These are phyloP conservation scores for Knoxdaviesia capensis DNA, from an alignment of 2,329 filamentous ascomycete genomes.

Conservation along the genomic window DNA sequence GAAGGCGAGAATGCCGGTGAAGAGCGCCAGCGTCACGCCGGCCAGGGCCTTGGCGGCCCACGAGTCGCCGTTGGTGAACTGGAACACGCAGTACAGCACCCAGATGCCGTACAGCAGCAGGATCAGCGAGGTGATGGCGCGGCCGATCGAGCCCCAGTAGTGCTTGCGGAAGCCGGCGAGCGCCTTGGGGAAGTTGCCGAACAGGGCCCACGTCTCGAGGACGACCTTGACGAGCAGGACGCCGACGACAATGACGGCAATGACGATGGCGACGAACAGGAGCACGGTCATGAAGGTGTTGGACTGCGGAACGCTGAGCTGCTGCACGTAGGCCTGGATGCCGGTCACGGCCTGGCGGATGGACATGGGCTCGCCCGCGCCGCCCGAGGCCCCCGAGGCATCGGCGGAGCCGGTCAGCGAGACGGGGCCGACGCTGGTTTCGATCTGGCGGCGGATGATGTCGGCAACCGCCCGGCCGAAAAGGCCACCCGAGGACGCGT, in stretches of 20 bases:
- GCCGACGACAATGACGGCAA: constrained; percentile 65
- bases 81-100: constrained; percentile 90
- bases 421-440: constrained; percentile 22
- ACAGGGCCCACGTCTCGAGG: constrained; percentile 80
- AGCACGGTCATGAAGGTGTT: constrained; percentile 96
- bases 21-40: constrained; percentile 57
- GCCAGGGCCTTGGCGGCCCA: constrained; percentile 81
- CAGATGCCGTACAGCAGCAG: constrained; percentile 84
- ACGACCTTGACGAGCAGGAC: constrained; percentile 83
- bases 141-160: constrained; percentile 85
- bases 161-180: constrained; percentile 77
- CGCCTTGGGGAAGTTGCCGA: constrained; percentile 62
- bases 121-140: constrained; percentile 77
- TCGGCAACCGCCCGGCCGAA: constrained; percentile 14
- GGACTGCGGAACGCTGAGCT: constrained; percentile 64
- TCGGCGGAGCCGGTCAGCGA: constrained; percentile 9
- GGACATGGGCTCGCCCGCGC: constrained; percentile 9
- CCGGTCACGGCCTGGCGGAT: constrained; percentile 42
- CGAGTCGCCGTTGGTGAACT: constrained; percentile 83
- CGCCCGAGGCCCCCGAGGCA: constrained; percentile 7
- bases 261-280: constrained; percentile 68
- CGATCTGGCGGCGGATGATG: constrained; percentile 31
- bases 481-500: constrained; percentile 10
- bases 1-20: constrained; percentile 62
- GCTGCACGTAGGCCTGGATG: constrained; percentile 65